A percentile compares a stretch with the other conserved stretches of the same genome.
Conservation (phyloP, 495 filamentous ascomycete species). For the Neurospora sp. region DNA sequence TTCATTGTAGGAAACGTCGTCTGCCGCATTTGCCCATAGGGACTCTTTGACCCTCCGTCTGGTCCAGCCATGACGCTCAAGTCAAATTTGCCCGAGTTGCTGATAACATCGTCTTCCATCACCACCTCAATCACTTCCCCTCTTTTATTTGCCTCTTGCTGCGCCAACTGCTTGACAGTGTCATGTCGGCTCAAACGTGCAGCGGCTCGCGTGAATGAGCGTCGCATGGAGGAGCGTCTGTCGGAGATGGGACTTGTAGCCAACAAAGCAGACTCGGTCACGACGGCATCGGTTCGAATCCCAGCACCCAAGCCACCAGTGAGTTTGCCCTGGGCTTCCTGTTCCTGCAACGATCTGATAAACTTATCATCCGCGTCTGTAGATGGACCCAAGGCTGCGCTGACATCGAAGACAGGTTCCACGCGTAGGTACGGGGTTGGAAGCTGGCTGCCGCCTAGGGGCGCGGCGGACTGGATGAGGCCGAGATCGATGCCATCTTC, state of each 20-base stretch:
- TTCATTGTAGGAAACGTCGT: constrained; percentile 18
- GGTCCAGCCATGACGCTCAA: constrained; percentile 34
- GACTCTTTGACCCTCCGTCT: neutral
- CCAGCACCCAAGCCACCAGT: constrained; percentile 40
- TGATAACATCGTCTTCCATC: constrained; percentile 27
- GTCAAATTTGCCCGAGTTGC: constrained; percentile 21
- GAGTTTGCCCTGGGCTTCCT: constrained; percentile 36
- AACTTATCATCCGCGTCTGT: constrained; percentile 28
- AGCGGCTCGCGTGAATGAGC: constrained; percentile 24
- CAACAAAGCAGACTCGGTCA: constrained; percentile 32
- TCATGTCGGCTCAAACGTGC: constrained; percentile 15
- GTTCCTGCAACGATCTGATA: constrained; percentile 25
- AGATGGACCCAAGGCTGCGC: constrained; percentile 26
- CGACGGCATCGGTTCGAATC: constrained; percentile 25
- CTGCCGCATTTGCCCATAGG: constrained; percentile 10
- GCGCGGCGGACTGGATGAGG: constrained; percentile 26
- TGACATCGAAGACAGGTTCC: constrained; percentile 27
- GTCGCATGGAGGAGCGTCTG: constrained; percentile 19
- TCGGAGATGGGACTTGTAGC: constrained; percentile 24
- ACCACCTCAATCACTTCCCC: constrained; percentile 43
- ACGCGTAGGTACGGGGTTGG: constrained; percentile 4
- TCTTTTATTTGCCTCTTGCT: constrained; percentile 40
- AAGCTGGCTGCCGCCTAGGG: constrained; percentile 11
- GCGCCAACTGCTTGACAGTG: constrained; percentile 33
- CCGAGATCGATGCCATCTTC: constrained; percentile 31